Evolutionary conservation across 1,284 basidiomycete genomes (phyloP), one percentile per base, ranked within the genome.

Genomic region (Marasmius tenuissimus): DNA sequence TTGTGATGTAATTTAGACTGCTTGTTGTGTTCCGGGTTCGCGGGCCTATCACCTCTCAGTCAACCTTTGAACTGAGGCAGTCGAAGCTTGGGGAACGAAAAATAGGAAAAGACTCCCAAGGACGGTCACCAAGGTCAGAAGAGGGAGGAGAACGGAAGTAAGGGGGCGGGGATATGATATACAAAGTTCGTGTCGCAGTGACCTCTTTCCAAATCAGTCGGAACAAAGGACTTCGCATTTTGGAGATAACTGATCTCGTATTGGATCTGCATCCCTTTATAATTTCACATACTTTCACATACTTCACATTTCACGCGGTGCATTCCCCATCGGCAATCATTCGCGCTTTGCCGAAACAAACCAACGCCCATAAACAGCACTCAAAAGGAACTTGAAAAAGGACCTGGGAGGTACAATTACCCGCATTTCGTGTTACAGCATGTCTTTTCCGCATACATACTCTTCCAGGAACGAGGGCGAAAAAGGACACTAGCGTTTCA

Each of bases 281-380:
- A 4, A 27, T 27, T 27, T 27, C 27, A 27, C 27, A 52, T 4
- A n/a, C 22, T 27, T 52, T 52, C 50, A 52, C 50, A 52, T 52
- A 18, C 50, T 27, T 52, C 50, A 52, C 52, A 54, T 27, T 14
- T 38, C 51, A 34, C 51, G 16, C 39, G 22, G 34, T 37, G 5
- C 18, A 27, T 51, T 51, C 34, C 18, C 18, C 12, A 45, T 14
- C 18, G 52, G 34, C 10, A 18, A 22, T 16, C n/a, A 33, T 42
- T 12, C 11, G 37, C 45, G 38, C 42, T 18, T 20, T 7, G 27
- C 16, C 22, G 35, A 47, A 40, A 64, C 54, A 64, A 64, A 57
- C 52, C 48, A 64, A 64, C 57, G 42, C 34, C 63, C 60, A 59
- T 59, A 61, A 55, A 20, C 27, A 61, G 62, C 37, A 42, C 42